These are phyloP conservation scores for Adansonia gregorii DNA, from an alignment of 441 rosid genomes.

Conservation along the genomic window DNA sequence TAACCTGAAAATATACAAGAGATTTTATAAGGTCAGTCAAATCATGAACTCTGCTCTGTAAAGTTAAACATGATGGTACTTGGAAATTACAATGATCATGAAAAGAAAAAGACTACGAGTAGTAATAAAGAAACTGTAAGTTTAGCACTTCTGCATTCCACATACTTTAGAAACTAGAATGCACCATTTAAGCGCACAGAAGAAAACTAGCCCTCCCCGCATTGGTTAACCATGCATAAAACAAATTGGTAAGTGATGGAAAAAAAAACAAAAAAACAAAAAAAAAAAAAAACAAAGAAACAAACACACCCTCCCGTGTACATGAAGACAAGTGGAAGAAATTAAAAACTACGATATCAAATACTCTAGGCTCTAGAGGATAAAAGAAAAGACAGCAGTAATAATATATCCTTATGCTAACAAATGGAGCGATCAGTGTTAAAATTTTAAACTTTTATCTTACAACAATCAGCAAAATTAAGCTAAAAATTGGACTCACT, in stretches of 20 bases:
- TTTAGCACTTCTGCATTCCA: background rate
- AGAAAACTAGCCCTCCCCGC: background rate
- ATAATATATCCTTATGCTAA: background rate
- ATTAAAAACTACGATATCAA: background rate
- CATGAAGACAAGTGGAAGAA: background rate
- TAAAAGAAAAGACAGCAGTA: background rate
- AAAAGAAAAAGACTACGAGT: background rate
- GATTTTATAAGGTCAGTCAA: background rate
- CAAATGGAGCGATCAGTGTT: background rate
- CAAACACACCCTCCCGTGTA: too few relatives aligned
- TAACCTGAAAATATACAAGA: background rate
- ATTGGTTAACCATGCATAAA: background rate
- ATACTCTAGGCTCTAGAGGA: background rate
- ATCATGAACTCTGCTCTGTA: background rate
- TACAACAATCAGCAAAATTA: background rate
- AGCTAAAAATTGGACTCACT: background rate
- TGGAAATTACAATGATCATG: conserved; percentile 9
- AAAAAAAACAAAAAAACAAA: background rate
- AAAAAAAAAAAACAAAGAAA: too few relatives aligned
- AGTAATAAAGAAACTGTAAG: background rate
- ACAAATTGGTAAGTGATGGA: background rate
- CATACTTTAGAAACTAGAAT: background rate
- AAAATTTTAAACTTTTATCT: background rate
- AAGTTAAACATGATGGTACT: background rate
- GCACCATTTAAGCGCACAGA: background rate